These are phyloP conservation scores for Microdochium trichocladiopsis DNA, from an alignment of 2,329 filamentous ascomycete genomes.

Conservation along the genomic window DNA sequence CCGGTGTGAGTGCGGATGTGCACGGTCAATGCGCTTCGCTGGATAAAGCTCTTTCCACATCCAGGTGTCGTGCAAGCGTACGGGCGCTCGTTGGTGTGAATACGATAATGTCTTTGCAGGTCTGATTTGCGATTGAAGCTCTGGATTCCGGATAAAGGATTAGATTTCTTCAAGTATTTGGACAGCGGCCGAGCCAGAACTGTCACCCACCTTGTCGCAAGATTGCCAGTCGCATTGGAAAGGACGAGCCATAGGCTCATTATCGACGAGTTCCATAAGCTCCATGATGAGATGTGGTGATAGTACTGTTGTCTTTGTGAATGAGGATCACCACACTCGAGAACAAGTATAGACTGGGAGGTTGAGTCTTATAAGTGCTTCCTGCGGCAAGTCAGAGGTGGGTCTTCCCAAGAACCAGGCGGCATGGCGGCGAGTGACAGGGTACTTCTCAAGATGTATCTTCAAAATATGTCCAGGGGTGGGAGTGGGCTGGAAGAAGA, in stretches of 20 bases:
- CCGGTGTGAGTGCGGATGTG: slow-evolving; percentile 66
- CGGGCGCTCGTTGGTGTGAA: slow-evolving; percentile 65
- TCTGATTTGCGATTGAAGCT: slow-evolving; percentile 69
- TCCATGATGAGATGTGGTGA: slow-evolving; percentile 38
- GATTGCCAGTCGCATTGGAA: slow-evolving; percentile 58
- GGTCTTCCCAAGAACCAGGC: background rate
- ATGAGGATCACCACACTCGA: background rate
- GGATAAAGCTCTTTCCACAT: slow-evolving; percentile 66
- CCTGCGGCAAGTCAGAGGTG: background rate
- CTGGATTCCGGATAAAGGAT: slow-evolving; percentile 28
- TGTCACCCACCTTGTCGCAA: slow-evolving; percentile 49
- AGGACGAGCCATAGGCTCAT: slow-evolving; percentile 54
- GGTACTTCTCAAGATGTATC: background rate
- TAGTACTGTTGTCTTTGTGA: background rate
- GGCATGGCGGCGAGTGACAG: background rate
- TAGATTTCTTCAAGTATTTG: slow-evolving; percentile 5
- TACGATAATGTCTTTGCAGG: slow-evolving; percentile 62
- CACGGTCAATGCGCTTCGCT: slow-evolving; percentile 62
- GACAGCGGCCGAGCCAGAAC: background rate
- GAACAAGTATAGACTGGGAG: background rate
- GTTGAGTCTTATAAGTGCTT: background rate
- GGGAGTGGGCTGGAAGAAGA: too few species aligned
- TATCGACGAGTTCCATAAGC: slow-evolving; percentile 57
- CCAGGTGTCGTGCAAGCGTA: slow-evolving; percentile 53
- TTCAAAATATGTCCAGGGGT: background rate